Base-by-base conservation (phyloP, 129 eudicot genomes). In the Centaurea solstitialis region DNA sequence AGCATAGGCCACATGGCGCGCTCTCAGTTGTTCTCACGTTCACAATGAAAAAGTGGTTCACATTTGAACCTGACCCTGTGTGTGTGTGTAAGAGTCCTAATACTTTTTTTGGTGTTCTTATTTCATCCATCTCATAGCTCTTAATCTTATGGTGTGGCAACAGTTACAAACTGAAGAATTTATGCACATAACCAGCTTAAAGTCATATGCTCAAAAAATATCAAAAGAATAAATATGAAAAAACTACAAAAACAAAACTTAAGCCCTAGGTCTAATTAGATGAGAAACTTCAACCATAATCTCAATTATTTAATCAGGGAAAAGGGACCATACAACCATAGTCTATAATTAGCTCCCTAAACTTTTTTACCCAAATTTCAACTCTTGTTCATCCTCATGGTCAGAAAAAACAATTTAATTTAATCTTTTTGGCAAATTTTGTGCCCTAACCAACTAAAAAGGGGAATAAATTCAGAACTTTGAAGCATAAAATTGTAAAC, bases 391-490 rank as follows among this genome's bases (percentile, higher is more conserved):
- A n/a, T n/a, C n/a, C n/a, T n/a, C n/a, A n/a, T n/a, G n/a, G n/a
- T n/a, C n/a, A n/a, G n/a, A n/a, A n/a, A n/a, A n/a, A n/a, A n/a
- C n/a, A n/a, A n/a, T n/a, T n/a, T n/a, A n/a, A n/a, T n/a, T 38
- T 64, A 0, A 21, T 21, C 15, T n/a, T n/a, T n/a, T n/a, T 22
- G 10, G 66, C 82, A 47, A 47, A 69, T 79, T 30, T 22, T 18
- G 68, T 78, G 82, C 82, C 82, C 82, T 79, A 71, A 41, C 22
- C 45, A 50, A 21, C 59, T 79, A 18, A 76, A 62, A 37, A 24
- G 41, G 77, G 65, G 17, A 64, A 20, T 22, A 28, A 76, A 33
- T 33, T 35, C 21, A 10, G 67, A 24, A 40, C 66, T 17, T n/a
- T 22, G 41, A 65, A 79, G 57, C 76, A 69, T 69, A 18, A 69